Evolutionary conservation across 2,329 filamentous ascomycete genomes (phyloP), one percentile per base, ranked within the genome.

Genomic region (Nemania sp.): DNA sequence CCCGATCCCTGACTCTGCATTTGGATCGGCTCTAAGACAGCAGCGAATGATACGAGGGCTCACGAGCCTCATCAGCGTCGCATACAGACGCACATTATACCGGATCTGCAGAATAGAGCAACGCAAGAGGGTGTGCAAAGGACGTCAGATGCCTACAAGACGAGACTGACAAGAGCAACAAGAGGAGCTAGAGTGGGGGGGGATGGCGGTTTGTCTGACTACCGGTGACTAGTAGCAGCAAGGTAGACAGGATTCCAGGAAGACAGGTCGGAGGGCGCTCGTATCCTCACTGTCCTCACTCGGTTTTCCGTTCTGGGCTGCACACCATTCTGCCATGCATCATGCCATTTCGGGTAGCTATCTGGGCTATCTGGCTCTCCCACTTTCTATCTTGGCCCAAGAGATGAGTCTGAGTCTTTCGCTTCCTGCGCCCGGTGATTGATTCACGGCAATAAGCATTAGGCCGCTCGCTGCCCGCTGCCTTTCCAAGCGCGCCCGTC

Each of bases 101-200:
- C 49, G 54, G 54, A 40, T 28, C 30, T 37, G 30, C 45, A 37
- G 52, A 57, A 54, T 55, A 60, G 56, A 52, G 63, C 44, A 56
- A 36, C 24, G 40, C 44, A 47, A 53, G 57, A 56, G 55, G 59
- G 54, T 61, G 57, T 64, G 60, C 54, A 48, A 48, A 53, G 56
- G 49, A 64, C 12, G 66, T 68, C 66, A 68, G 63, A 67, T 68
- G 66, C 53, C 60, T 61, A 55, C 54, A 48, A 61, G 49, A 56
- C 54, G 36, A 49, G 23, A 54, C 31, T 30, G 42, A 30, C 39
- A 24, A 45, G 57, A 41, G 30, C 22, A 8, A 43, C 37, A 34
- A 33, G 12, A 34, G 31, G 11, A 22, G 24, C 30, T 19, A 33
- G 8, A 31, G 39, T 23, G 41, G 17, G 41, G 46, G 45, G 24